Conservation (phyloP, 2,329 filamentous ascomycete genomes). For the Botrytis elliptica region DNA sequence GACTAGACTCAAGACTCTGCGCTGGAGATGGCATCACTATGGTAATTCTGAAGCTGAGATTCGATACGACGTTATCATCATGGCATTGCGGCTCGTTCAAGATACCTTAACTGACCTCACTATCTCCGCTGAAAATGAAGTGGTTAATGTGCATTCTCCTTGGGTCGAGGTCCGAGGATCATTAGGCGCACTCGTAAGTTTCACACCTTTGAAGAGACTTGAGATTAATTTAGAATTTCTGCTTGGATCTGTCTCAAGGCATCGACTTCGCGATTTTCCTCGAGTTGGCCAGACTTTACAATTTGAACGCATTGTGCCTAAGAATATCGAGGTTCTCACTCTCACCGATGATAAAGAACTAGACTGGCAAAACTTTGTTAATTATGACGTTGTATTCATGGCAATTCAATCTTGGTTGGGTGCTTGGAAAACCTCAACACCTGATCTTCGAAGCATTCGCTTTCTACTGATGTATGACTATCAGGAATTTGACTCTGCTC, state of each 20-base stretch:
- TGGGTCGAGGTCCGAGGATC: background rate
- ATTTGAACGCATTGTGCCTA: background rate
- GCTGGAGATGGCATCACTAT: background rate
- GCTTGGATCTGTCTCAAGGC: background rate
- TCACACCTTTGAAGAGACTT: background rate
- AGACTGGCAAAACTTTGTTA: background rate
- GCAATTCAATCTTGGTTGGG: background rate
- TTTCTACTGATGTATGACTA: background rate
- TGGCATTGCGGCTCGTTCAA: background rate
- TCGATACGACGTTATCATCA: background rate
- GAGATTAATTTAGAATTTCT: constrained; percentile 1
- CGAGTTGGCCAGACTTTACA: background rate
- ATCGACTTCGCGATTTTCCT: background rate
- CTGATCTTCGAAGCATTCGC: background rate
- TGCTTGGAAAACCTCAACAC: background rate
- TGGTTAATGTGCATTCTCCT: background rate
- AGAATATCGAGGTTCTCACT: background rate
- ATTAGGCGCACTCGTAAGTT: background rate
- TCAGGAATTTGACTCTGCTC: background rate
- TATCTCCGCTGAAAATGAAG: background rate
- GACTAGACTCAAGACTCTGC: background rate
- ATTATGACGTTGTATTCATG: background rate
- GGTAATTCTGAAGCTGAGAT: background rate
- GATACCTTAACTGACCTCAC: background rate
- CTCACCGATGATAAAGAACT: background rate